These are phyloP conservation scores for Phaffia rhodozyma DNA, from an alignment of 1,284 basidiomycete genomes.

Conservation along the genomic window DNA sequence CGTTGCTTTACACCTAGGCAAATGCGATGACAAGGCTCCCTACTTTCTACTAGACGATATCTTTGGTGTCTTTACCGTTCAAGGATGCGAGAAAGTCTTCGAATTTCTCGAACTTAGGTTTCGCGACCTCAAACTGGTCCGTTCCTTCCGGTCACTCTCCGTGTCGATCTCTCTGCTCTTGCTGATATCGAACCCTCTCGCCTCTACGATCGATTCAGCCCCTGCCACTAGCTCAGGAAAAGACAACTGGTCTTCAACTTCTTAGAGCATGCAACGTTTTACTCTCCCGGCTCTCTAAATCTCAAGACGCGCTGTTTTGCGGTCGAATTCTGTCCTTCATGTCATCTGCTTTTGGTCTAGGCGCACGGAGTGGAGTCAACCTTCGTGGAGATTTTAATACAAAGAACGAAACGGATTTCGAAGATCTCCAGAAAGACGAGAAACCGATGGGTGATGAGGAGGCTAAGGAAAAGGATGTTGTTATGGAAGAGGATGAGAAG, in stretches of 20 bases:
- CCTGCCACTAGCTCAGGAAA: neutral
- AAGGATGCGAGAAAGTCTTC: conserved; percentile 12
- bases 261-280: conserved; percentile 16
- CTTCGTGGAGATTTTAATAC: conserved; percentile 17
- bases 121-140: conserved; percentile 11
- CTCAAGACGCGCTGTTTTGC: conserved; percentile 15
- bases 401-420: conserved; percentile 10
- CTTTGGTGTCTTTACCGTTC: conserved; percentile 1
- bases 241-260: conserved; percentile 14
- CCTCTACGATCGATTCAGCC: neutral
- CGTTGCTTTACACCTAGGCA: conserved; percentile 1
- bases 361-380: conserved; percentile 15
- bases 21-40: conserved; percentile 9
- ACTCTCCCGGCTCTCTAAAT: conserved; percentile 12
- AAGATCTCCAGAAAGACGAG: neutral
- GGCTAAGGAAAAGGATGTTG: neutral
- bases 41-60: conserved; percentile 12
- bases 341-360: conserved; percentile 11
- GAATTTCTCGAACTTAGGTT: conserved; percentile 13
- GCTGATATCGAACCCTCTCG: neutral
- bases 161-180: neutral
- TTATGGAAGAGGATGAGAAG: neutral
- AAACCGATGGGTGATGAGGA: neutral
- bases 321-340: conserved; percentile 17
- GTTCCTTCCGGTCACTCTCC: neutral